Conservation (phyloP, 2,329 filamentous ascomycete genomes). For the Ophiostoma piceae region DNA sequence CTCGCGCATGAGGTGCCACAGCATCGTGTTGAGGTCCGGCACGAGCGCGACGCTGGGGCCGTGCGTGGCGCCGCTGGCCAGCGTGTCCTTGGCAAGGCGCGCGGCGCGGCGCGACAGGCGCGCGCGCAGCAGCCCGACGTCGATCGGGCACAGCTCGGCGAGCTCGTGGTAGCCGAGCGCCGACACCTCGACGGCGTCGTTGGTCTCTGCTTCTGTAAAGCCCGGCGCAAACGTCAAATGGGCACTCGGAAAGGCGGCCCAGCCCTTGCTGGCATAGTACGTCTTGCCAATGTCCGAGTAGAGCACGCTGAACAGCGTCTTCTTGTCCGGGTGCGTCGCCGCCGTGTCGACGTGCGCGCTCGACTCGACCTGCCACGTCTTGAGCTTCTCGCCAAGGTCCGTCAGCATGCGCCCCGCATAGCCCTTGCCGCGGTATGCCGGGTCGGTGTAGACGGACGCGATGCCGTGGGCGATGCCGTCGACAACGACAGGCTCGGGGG, state of each 20-base stretch:
- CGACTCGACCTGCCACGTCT: conserved; percentile 35
- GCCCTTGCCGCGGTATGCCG: conserved; percentile 61
- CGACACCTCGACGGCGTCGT: conserved; percentile 12
- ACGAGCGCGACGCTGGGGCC: conserved; percentile 57
- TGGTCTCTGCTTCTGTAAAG: neutral
- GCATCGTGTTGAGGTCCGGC: conserved; percentile 62
- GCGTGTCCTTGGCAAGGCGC: conserved; percentile 15
- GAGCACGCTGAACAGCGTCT: conserved; percentile 65
- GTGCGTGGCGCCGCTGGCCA: conserved; percentile 25
- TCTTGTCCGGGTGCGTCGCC: conserved; percentile 28
- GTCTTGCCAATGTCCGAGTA: conserved; percentile 81
- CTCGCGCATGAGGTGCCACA: conserved; percentile 77
- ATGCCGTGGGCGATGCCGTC: conserved; percentile 67
- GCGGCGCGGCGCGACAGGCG: conserved; percentile 39
- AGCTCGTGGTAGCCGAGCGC: conserved; percentile 58
- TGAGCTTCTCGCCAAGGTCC: conserved; percentile 51
- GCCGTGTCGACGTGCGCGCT: conserved; percentile 29
- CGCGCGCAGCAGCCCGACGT: conserved; percentile 57
- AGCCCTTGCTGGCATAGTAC: conserved; percentile 74
- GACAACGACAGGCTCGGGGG: conserved; percentile 4
- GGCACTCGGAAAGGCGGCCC: conserved; percentile 66
- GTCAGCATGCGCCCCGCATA: conserved; percentile 73
- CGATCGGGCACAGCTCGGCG: conserved; percentile 54
- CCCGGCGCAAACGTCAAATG: conserved; percentile 60
- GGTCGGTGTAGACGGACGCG: conserved; percentile 71